These are phyloP conservation scores for Jackrogersella multiformis DNA, from an alignment of 495 filamentous ascomycete species.

Conservation along the genomic window DNA sequence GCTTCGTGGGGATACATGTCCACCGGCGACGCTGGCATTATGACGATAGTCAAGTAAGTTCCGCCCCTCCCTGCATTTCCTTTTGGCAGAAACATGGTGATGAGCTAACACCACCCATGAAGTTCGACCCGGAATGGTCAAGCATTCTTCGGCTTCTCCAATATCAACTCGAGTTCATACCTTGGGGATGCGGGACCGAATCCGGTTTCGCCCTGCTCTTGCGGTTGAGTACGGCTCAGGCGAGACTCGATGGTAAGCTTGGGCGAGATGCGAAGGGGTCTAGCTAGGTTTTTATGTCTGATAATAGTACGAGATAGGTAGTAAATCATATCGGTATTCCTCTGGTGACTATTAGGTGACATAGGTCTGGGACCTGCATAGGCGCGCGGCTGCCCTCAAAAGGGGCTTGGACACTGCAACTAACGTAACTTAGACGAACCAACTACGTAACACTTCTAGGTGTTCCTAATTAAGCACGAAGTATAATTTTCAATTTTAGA, in stretches of 20 bases:
- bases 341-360: neutral
- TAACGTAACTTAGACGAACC: neutral
- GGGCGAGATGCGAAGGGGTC: neutral
- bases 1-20: slow-evolving; percentile 40
- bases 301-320: neutral
- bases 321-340: neutral
- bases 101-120: slow-evolving; percentile 1
- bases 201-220: slow-evolving; percentile 16
- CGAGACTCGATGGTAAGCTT: neutral
- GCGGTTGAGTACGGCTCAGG: neutral
- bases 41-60: slow-evolving; percentile 41
- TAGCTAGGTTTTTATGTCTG: neutral
- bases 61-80: neutral
- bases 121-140: slow-evolving; percentile 20
- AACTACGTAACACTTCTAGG: neutral
- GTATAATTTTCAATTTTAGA: neutral
- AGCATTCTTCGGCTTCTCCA: slow-evolving; percentile 39
- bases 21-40: slow-evolving; percentile 27
- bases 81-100: neutral
- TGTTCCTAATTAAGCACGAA: neutral
- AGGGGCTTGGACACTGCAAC: neutral
- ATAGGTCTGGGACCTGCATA: neutral
- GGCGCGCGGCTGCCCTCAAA: slow-evolving; percentile 4
- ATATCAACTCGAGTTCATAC: slow-evolving; percentile 24
- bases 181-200: slow-evolving; percentile 27